Conservation (phyloP, 345 rosid species). For the Fremontodendron californicum region DNA sequence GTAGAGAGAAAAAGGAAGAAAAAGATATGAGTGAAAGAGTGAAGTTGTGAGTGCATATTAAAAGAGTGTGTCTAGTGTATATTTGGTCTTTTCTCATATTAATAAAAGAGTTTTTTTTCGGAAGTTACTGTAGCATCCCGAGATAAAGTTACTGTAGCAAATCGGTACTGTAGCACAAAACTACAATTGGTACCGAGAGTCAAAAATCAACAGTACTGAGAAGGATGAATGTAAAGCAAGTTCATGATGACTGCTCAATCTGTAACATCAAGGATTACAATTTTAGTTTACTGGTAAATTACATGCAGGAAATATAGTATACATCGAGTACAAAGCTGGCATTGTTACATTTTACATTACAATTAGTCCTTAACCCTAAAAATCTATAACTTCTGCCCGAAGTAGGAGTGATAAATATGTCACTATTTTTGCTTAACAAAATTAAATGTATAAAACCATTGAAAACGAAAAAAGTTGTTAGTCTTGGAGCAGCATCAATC, state of each 20-base stretch:
- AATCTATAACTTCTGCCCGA: background rate
- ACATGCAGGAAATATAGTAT: background rate
- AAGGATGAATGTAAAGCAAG: background rate
- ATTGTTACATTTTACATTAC: background rate
- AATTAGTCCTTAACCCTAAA: background rate
- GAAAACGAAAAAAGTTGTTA: background rate
- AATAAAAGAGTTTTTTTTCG: too few relatives aligned
- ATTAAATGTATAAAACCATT: background rate
- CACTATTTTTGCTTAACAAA: background rate
- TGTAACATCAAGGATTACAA: background rate
- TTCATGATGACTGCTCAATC: background rate
- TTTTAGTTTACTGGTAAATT: background rate
- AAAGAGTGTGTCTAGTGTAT: too few relatives aligned
- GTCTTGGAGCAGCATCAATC: background rate
- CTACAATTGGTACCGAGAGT: too few relatives aligned
- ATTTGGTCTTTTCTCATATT: too few relatives aligned
- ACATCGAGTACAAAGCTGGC: background rate
- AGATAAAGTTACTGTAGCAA: too few relatives aligned
- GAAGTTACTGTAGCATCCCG: too few relatives aligned
- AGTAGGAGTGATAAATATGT: background rate
- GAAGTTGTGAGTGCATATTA: too few relatives aligned
- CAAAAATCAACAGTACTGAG: too few relatives aligned
- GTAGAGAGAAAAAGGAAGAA: too few relatives aligned
- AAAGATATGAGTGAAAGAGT: too few relatives aligned
- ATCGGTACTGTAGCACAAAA: too few relatives aligned